phyloP scores from a whole-genome alignment of 2,329 filamentous ascomycete species.

The Monosporascus sp. region DNA sequence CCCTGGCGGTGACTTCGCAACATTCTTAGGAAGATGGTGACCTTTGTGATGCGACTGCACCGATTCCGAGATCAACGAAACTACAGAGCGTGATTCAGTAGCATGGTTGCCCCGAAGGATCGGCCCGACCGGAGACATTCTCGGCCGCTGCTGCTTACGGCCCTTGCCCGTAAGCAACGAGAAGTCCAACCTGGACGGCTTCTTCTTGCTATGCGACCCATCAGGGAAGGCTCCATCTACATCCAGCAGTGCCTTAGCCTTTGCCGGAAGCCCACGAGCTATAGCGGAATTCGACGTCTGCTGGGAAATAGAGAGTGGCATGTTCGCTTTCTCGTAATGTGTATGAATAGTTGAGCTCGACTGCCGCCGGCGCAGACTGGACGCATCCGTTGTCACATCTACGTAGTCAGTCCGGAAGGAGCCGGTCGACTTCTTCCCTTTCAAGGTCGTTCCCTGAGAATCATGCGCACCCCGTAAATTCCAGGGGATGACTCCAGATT shows the following conservation, averaged over 20 bases:
- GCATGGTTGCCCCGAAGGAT: constrained; percentile 34
- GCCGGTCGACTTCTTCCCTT: constrained; percentile 19
- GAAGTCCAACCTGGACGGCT: constrained; percentile 46
- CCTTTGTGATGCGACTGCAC: constrained; percentile 5
- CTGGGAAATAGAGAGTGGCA: constrained; percentile 53
- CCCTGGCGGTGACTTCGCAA: constrained; percentile 11
- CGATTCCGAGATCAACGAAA: constrained; percentile 25
- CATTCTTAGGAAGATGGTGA: constrained; percentile 10
- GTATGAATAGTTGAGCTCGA: constrained; percentile 53
- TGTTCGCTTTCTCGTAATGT: constrained; percentile 53
- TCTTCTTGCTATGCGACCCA: constrained; percentile 37
- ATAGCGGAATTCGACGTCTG: constrained; percentile 56
- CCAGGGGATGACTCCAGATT: constrained; percentile 42
- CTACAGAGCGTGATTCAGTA: constrained; percentile 37
- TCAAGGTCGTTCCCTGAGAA: constrained; percentile 11
- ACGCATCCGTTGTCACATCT: constrained; percentile 34
- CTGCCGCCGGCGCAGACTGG: constrained; percentile 41
- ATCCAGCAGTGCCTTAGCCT: constrained; percentile 42
- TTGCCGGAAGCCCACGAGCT: constrained; percentile 49
- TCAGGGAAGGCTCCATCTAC: constrained; percentile 31
- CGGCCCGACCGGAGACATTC: constrained; percentile 13
- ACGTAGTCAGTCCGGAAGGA: constrained; percentile 20
- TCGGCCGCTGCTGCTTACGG: constrained; percentile 29
- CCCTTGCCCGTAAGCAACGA: constrained; percentile 36
- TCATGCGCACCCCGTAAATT: constrained; percentile 19